These are phyloP conservation scores for Glycine latifolia DNA, from an alignment of 306 rosid species.

Conservation along the genomic window DNA sequence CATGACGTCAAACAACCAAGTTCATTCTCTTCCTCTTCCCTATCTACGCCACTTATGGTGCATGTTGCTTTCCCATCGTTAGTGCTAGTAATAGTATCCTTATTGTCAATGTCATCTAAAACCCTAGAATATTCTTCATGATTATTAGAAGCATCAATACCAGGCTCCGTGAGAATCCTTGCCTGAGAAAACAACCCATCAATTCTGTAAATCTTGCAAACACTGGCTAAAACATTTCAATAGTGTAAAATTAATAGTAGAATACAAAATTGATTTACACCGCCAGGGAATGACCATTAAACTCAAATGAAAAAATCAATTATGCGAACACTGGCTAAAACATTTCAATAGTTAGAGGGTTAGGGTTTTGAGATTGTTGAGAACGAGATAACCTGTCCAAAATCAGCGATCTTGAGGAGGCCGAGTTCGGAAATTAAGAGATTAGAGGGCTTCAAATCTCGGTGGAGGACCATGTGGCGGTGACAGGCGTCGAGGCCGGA, in stretches of 20 bases:
- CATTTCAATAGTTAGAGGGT: not conserved
- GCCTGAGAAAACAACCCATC: slow-evolving; percentile 65
- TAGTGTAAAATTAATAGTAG: too few relatives aligned
- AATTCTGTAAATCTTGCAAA: not conserved
- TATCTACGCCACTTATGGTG: slow-evolving; percentile 78
- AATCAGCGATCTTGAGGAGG: slow-evolving; percentile 88
- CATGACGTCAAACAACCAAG: slow-evolving; percentile 79
- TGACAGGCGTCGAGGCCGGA: slow-evolving; percentile 85
- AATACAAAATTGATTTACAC: too few relatives aligned
- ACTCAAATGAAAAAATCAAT: not conserved
- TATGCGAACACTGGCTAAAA: not conserved
- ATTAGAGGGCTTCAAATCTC: slow-evolving; percentile 94
- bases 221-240: slow-evolving; percentile 5
- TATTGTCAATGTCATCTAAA: slow-evolving; percentile 62
- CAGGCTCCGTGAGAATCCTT: slow-evolving; percentile 78
- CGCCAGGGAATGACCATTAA: too few relatives aligned
- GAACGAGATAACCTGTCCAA: slow-evolving; percentile 66
- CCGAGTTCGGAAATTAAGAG: slow-evolving; percentile 82
- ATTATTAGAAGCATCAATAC: slow-evolving; percentile 52
- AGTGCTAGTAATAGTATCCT: slow-evolving; percentile 49
- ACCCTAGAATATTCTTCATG: slow-evolving; percentile 70
- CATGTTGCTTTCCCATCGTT: slow-evolving; percentile 84
- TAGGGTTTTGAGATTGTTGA: slow-evolving; percentile 2
- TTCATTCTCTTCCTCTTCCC: slow-evolving; percentile 61
- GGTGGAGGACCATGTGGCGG: slow-evolving; percentile 75